phyloP scores from a whole-genome alignment of 371 early-diverging fungal genomes.

The Fennellomyces sp. region DNA sequence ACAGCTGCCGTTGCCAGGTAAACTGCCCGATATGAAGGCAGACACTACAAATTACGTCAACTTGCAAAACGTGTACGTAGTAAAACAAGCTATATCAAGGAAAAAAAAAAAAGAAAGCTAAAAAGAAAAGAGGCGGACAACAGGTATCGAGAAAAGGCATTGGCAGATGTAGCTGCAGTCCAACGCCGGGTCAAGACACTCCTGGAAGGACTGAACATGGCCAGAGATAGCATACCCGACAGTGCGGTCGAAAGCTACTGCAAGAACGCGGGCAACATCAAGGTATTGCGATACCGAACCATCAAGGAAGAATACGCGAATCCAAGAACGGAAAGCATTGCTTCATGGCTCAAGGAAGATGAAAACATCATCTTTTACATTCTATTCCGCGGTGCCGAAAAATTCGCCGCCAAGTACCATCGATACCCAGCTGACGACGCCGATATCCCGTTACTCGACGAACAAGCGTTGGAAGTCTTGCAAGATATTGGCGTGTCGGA shows the following conservation, averaged over 20 bases:
- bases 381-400: constrained; percentile 74
- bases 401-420: constrained; percentile 59
- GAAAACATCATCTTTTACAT: constrained; percentile 69
- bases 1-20: constrained; percentile 82
- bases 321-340: constrained; percentile 48
- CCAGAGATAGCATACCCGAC: constrained; percentile 58
- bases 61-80: constrained; percentile 80
- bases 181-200: constrained; percentile 51
- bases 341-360: constrained; percentile 56
- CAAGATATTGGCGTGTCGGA: constrained; percentile 14
- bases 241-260: constrained; percentile 82
- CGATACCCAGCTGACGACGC: constrained; percentile 58
- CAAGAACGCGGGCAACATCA: constrained; percentile 76
- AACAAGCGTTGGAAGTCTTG: constrained; percentile 7
- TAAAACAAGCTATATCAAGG: neutral
- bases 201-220: constrained; percentile 47
- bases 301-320: constrained; percentile 56
- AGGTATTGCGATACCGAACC: constrained; percentile 67
- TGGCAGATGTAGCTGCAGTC: constrained; percentile 68
- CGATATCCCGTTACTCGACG: constrained; percentile 36
- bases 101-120: neutral
- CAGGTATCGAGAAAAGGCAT: constrained; percentile 83
- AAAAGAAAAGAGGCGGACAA: neutral
- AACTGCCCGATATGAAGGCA: constrained; percentile 96
- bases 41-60: constrained; percentile 85